Evolutionary conservation across 1,284 basidiomycete species (phyloP).

Genomic region (Schizophyllum amplum): DNA sequence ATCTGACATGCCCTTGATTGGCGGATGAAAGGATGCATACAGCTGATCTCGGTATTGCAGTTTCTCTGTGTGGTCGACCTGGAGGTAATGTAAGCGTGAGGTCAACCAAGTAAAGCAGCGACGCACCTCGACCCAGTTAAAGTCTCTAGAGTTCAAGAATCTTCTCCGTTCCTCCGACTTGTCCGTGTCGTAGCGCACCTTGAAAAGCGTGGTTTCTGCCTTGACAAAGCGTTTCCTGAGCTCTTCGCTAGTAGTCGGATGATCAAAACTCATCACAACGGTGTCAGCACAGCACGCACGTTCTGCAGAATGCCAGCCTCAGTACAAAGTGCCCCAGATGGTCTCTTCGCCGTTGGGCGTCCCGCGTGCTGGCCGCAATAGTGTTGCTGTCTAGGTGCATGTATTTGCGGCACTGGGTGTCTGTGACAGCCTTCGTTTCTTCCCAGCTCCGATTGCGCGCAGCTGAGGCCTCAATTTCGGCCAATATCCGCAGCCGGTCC

Average conservation of each 20-base stretch:
- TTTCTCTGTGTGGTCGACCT: conserved; percentile 64
- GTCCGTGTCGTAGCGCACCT: conserved; percentile 75
- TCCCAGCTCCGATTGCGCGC: conserved; percentile 79
- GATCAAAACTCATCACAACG: conserved; percentile 2
- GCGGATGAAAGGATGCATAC: conserved; percentile 28
- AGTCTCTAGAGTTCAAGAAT: conserved; percentile 72
- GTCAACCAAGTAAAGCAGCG: neutral
- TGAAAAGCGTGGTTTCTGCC: conserved; percentile 83
- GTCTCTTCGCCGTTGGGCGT: conserved; percentile 75
- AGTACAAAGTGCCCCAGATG: conserved; percentile 94
- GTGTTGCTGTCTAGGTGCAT: conserved; percentile 59
- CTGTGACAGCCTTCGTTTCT: conserved; percentile 63
- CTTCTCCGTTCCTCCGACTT: conserved; percentile 50
- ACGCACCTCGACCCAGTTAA: conserved; percentile 70
- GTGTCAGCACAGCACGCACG: conserved; percentile 49
- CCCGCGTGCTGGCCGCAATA: conserved; percentile 38
- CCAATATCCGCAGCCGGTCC: conserved; percentile 81
- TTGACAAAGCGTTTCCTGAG: conserved; percentile 85
- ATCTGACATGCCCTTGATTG: conserved; percentile 19
- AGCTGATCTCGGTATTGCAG: conserved; percentile 43
- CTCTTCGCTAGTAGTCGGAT: conserved; percentile 62
- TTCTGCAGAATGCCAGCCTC: conserved; percentile 91
- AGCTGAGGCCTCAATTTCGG: conserved; percentile 90
- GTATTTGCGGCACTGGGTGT: conserved; percentile 58
- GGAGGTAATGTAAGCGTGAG: neutral